phyloP scores from a whole-genome alignment of 1,284 basidiomycete genomes.

The Pisolithus thermaeus region DNA sequence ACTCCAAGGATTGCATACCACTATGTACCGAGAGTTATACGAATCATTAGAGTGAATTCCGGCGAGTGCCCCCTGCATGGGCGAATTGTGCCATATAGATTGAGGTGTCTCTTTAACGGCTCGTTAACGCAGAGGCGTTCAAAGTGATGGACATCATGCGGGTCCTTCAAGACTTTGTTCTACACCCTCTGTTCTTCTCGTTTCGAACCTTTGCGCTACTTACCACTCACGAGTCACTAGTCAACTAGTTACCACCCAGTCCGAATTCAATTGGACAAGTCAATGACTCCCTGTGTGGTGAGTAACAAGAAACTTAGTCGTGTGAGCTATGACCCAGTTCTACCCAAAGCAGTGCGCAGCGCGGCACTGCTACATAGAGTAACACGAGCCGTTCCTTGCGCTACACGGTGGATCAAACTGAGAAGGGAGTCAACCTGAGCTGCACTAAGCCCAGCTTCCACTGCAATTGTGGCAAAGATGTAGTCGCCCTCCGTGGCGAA shows the following conservation, averaged over 20 bases:
- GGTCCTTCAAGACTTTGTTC: slow-evolving; percentile 1
- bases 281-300: neutral
- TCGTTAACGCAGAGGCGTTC: slow-evolving; percentile 7
- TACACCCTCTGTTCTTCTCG: neutral
- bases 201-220: neutral
- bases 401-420: too few relatives aligned
- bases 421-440: too few relatives aligned
- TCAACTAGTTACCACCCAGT: too few relatives aligned
- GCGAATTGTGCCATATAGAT: neutral
- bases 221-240: neutral
- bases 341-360: too few relatives aligned
- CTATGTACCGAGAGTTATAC: slow-evolving; percentile 2
- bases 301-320: too few relatives aligned
- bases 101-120: slow-evolving; percentile 33
- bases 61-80: neutral
- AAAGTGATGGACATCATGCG: slow-evolving; percentile 9
- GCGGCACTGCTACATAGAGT: too few relatives aligned
- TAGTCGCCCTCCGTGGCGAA: too few relatives aligned
- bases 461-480: too few relatives aligned
- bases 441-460: too few relatives aligned
- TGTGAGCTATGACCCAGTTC: too few relatives aligned
- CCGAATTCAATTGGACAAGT: neutral
- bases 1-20: neutral
- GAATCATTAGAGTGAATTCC: slow-evolving; percentile 9
- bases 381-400: too few relatives aligned